Evolutionary conservation across 1,284 basidiomycete species (phyloP), one percentile per base, ranked within the genome.

Genomic region (Trametes pubescens): DNA sequence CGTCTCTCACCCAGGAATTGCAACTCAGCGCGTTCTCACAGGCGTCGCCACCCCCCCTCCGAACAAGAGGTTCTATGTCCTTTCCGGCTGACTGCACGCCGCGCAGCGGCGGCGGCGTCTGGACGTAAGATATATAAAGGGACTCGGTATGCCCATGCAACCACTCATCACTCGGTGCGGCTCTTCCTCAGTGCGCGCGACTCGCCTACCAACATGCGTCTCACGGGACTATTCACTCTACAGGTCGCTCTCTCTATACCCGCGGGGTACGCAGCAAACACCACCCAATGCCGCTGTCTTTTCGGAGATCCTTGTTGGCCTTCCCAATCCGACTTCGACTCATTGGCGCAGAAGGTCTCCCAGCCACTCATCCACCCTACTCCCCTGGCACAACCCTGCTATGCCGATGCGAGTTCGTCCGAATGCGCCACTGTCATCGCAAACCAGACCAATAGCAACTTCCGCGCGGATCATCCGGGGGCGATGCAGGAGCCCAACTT

Each of bases 281-380:
- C 26, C 2, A 4, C 48, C 26, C n/a, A 5, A 9, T 75, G 74
- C 40, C 72, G 70, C 18, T 75, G 73, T 57, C 51, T 66, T 49
- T 79, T 72, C 44, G 74, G 74, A 6, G 71, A 79, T 13, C 10
- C 71, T 0, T 84, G 82, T 68, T 84, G 82, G 82, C 83, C 83
- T 0, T 72, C 69, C 6, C 58, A 73, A 0, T 48, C 68, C 3
- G 73, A 75, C 1, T 82, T 84, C 60, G 55, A 69, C 5, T 32
- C 67, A 16, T 75, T 84, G 8, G 70, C 75, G 0, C 68, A 71
- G 9, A 69, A 76, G 43, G 62, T 81, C 9, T 81, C 80, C 14
- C 78, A 78, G 43, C 79, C 80, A 0, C 73, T 82, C 8, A 48
- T 82, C 9, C 63, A 69, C 21, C 80, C 80, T 0, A 22, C 69